A percentile compares a stretch with the other conserved stretches of the same genome.
Evolutionary conservation across 805 yeast species (phyloP).

Genomic region (Nakazawaea populi): DNA sequence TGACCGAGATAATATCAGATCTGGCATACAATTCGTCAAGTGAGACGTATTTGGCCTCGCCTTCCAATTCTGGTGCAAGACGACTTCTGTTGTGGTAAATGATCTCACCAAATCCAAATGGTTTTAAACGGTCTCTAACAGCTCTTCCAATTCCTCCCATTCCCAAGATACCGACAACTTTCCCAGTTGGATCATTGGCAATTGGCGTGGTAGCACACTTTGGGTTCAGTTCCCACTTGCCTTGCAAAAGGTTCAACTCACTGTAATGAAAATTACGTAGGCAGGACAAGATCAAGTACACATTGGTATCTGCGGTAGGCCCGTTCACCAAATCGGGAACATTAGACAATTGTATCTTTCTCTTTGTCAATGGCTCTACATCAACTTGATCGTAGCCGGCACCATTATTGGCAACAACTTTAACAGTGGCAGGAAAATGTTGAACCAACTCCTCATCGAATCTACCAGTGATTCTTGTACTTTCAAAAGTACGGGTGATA

Average conservation of each 20-base stretch:
- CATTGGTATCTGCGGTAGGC: conserved; percentile 53
- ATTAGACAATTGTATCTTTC: conserved; percentile 43
- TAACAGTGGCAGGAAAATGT: conserved; percentile 30
- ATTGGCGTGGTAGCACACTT: conserved; percentile 50
- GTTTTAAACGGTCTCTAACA: conserved; percentile 61
- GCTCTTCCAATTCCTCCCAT: conserved; percentile 90
- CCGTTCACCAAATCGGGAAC: conserved; percentile 48
- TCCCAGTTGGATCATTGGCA: conserved; percentile 74
- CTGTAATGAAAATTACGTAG: conserved; percentile 59
- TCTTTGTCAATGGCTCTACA: conserved; percentile 30
- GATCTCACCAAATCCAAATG: conserved; percentile 71
- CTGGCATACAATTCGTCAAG: conserved; percentile 60
- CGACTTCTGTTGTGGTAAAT: conserved; percentile 66
- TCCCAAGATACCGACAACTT: conserved; percentile 75
- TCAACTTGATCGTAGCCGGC: conserved; percentile 57
- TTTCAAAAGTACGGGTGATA: conserved; percentile 37
- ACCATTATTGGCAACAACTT: conserved; percentile 42
- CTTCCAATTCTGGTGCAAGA: conserved; percentile 57
- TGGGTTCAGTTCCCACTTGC: conserved; percentile 50
- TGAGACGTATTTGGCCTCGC: conserved; percentile 63
- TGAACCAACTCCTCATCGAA: conserved; percentile 37
- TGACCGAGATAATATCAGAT: conserved; percentile 68
- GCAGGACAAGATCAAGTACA: conserved; percentile 45
- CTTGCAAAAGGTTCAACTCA: conserved; percentile 43
- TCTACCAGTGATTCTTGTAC: conserved; percentile 32